These are phyloP conservation scores for Rhizopogon roseolus DNA, from an alignment of 768 basidiomycete genomes.

Conservation along the genomic window DNA sequence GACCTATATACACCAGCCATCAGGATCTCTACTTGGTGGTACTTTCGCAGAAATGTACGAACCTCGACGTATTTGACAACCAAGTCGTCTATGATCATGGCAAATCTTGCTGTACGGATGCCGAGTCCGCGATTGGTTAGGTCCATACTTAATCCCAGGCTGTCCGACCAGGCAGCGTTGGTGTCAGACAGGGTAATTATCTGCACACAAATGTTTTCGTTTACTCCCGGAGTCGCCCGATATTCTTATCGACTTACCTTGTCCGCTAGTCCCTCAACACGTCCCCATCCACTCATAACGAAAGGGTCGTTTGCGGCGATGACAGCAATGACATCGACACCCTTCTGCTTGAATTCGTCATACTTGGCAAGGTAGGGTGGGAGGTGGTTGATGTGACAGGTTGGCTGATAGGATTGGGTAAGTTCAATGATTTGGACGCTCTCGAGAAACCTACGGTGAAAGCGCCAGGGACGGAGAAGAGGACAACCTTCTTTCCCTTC, in stretches of 20 bases:
- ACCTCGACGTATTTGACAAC: conserved; percentile 64
- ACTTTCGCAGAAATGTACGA: conserved; percentile 12
- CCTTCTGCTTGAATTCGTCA: conserved; percentile 47
- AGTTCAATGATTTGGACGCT: not conserved
- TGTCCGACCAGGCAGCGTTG: conserved; percentile 49
- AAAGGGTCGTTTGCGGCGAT: conserved; percentile 59
- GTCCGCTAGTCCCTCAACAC: conserved; percentile 58
- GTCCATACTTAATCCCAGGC: conserved; percentile 53
- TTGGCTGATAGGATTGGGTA: conserved; percentile 21
- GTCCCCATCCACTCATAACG: conserved; percentile 58
- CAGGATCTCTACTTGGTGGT: not conserved
- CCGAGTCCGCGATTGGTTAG: conserved; percentile 47
- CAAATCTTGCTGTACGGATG: conserved; percentile 56
- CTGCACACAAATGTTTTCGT: conserved; percentile 24
- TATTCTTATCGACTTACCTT: conserved; percentile 38
- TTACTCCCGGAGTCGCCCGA: not conserved
- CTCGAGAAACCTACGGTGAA: conserved; percentile 56
- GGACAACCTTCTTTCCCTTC: conserved; percentile 79
- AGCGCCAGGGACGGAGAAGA: conserved; percentile 76
- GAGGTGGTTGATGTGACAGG: conserved; percentile 39
- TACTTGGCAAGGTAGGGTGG: conserved; percentile 42
- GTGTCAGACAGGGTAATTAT: conserved; percentile 57
- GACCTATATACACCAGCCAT: conserved; percentile 26
- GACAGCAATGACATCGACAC: conserved; percentile 48
- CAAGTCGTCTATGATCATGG: conserved; percentile 63